Percentiles rank a stretch among this genome's conserved stretches.
phyloP scores from a whole-genome alignment of 2,329 filamentous ascomycete genomes.

The Pyrenochaeta sp. region DNA sequence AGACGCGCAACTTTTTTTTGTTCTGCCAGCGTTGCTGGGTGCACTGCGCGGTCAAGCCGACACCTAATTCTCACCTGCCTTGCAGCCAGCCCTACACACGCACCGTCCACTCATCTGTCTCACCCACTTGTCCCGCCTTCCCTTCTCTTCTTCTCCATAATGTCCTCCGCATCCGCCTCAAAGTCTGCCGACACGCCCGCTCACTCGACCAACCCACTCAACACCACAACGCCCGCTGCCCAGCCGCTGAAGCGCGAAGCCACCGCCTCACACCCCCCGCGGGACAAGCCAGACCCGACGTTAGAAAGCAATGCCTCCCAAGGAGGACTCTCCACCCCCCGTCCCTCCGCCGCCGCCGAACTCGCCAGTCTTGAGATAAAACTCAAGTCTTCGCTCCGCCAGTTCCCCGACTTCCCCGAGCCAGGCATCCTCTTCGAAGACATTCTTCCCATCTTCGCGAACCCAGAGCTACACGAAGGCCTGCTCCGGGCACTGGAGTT shows the following conservation, averaged over 20 bases:
- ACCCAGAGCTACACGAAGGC: conserved; percentile 74
- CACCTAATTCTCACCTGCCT: conserved; percentile 21
- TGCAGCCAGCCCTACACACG: conserved; percentile 18
- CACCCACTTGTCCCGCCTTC: conserved; percentile 19
- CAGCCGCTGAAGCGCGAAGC: conserved; percentile 31
- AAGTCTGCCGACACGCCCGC: conserved; percentile 23
- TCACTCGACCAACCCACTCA: conserved; percentile 26
- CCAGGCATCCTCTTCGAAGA: conserved; percentile 96
- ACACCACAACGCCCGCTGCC: conserved; percentile 27
- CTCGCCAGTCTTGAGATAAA: conserved; percentile 67
- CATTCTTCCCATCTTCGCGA: conserved; percentile 94
- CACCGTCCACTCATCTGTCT: conserved; percentile 25
- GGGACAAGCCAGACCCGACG: conserved; percentile 45
- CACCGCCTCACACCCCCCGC: conserved; percentile 44
- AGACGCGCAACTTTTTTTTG: conserved; percentile 24
- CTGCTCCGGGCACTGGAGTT: conserved; percentile 87
- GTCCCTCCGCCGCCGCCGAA: conserved; percentile 62
- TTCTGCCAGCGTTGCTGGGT: conserved; percentile 6
- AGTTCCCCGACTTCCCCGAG: conserved; percentile 91
- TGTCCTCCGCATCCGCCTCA: conserved; percentile 33
- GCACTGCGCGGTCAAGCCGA: conserved; percentile 23
- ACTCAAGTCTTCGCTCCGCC: conserved; percentile 77
- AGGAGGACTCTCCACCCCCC: conserved; percentile 59
- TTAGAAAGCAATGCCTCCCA: conserved; percentile 53
- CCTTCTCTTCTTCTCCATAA: conserved; percentile 37